These are phyloP conservation scores for Sporothrix protearum DNA, from an alignment of 2,329 filamentous ascomycete genomes.

Conservation along the genomic window DNA sequence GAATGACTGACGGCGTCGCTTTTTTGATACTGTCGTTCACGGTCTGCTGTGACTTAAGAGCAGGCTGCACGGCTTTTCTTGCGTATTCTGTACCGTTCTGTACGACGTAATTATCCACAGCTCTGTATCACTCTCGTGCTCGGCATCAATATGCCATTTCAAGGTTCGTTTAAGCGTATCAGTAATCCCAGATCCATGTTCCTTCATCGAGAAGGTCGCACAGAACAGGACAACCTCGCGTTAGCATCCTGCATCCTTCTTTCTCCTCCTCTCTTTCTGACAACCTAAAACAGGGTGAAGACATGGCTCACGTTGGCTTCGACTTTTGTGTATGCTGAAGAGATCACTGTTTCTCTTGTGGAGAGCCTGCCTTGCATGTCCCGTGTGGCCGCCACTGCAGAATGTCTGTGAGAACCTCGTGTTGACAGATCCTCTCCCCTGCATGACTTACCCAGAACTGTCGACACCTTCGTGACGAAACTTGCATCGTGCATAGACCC, in stretches of 20 bases:
- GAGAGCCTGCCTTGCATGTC: background rate
- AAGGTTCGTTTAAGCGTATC: background rate
- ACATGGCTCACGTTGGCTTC: background rate
- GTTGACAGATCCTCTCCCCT: background rate
- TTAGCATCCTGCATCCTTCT: background rate
- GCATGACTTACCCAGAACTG: background rate
- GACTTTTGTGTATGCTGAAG: background rate
- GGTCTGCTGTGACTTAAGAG: background rate
- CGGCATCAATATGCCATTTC: background rate
- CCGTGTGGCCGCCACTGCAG: background rate
- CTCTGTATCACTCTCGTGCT: background rate
- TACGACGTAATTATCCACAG: background rate
- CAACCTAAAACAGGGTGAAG: slow-evolving; percentile 1
- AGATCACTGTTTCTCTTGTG: background rate
- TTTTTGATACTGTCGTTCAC: too few relatives aligned
- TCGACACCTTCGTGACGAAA: slow-evolving; percentile 1
- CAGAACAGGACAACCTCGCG: background rate
- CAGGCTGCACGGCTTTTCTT: background rate
- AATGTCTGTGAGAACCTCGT: background rate
- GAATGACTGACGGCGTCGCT: background rate
- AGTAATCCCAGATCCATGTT: background rate
- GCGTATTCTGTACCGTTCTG: background rate
- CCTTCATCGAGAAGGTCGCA: background rate
- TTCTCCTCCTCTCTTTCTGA: background rate
- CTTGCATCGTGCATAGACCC: background rate